phyloP scores from a whole-genome alignment of 495 filamentous ascomycete species.

The Tuber calosporum region DNA sequence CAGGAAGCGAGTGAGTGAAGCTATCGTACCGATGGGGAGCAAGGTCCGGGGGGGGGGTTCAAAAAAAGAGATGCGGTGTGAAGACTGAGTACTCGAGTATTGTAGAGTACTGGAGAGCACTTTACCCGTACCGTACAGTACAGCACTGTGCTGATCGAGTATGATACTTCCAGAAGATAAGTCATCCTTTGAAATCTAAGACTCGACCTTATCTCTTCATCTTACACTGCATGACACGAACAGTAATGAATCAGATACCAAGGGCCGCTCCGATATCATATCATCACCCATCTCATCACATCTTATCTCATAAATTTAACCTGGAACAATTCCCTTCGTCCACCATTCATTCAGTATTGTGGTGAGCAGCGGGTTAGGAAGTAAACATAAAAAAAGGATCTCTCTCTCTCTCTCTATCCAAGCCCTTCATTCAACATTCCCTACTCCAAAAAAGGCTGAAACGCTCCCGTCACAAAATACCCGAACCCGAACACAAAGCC shows the following conservation, averaged over 20 bases:
- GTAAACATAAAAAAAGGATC: no score
- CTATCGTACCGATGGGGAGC: not conserved
- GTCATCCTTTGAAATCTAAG: not conserved
- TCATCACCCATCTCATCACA: not conserved
- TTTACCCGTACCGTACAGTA: not conserved
- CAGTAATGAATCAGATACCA: not conserved
- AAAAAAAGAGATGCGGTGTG: not conserved
- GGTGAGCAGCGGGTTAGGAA: not conserved
- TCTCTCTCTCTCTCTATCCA: not conserved
- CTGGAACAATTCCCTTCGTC: not conserved
- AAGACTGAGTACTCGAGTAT: not conserved
- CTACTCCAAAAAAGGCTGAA: not conserved
- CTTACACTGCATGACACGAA: not conserved
- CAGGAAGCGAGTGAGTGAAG: not conserved
- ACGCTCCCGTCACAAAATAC: not conserved
- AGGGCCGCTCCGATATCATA: not conserved
- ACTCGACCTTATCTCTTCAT: not conserved
- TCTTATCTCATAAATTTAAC: not conserved
- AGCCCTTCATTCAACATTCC: not conserved
- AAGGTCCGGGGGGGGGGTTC: not conserved
- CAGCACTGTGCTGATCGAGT: not conserved
- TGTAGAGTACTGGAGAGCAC: not conserved
- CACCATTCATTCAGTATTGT: not conserved
- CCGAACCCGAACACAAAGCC: not conserved
- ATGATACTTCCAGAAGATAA: not conserved